Percentiles rank a stretch among this genome's conserved stretches.
Conservation (phyloP, 441 rosid genomes). For the Viola pubescens region DNA sequence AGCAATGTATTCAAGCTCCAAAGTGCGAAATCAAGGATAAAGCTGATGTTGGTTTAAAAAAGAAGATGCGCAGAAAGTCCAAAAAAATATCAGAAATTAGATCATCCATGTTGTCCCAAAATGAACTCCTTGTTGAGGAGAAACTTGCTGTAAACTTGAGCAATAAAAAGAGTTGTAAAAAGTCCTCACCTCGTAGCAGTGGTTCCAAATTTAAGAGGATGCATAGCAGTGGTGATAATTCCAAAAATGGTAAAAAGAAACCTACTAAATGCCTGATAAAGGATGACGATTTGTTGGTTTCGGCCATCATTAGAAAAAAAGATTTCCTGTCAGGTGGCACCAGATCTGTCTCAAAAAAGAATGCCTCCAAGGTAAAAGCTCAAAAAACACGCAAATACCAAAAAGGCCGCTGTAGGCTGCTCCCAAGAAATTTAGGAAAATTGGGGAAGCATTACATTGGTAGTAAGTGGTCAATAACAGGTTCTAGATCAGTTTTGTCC, state of each 20-base stretch:
- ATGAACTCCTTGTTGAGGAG: slow-evolving; percentile 26
- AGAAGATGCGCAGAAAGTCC: slow-evolving; percentile 59
- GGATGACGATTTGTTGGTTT: slow-evolving; percentile 63
- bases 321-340: slow-evolving; percentile 27
- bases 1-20: slow-evolving; percentile 33
- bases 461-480: slow-evolving; percentile 40
- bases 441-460: slow-evolving; percentile 33
- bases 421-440: slow-evolving; percentile 47
- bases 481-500: slow-evolving; percentile 67
- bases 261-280: slow-evolving; percentile 37
- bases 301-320: slow-evolving; percentile 54
- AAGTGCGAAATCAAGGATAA: slow-evolving; percentile 26
- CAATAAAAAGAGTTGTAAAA: slow-evolving; percentile 19
- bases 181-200: slow-evolving; percentile 20
- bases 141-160: slow-evolving; percentile 13
- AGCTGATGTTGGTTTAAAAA: slow-evolving; percentile 24
- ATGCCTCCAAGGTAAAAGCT: slow-evolving; percentile 36
- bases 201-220: slow-evolving; percentile 32
- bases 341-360: slow-evolving; percentile 42
- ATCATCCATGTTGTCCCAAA: slow-evolving; percentile 31
- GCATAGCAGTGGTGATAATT: slow-evolving; percentile 22
- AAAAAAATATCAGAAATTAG: slow-evolving; percentile 62
- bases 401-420: slow-evolving; percentile 61
- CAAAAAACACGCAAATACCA: slow-evolving; percentile 39
- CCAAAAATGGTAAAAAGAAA: slow-evolving; percentile 37